Evolutionary conservation across 176 grass and related monocot genomes (phyloP).

Genomic region (Guadua angustifolia): DNA sequence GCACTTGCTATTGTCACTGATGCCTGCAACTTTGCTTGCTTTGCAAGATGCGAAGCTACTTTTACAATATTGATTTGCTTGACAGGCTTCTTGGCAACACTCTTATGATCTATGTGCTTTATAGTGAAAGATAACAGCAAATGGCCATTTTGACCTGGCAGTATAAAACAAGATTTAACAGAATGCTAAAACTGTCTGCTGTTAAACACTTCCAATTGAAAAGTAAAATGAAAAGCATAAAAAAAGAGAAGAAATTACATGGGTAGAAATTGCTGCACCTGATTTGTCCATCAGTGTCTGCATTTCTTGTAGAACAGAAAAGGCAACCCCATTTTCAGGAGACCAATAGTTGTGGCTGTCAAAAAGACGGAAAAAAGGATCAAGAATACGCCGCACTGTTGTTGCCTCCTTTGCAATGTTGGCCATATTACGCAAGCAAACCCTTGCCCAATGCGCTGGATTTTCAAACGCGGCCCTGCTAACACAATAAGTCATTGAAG

Average conservation of each 20-base stretch:
- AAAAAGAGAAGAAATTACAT: conserved; percentile 51
- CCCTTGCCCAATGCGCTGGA: conserved; percentile 76
- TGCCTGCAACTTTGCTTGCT: conserved; percentile 66
- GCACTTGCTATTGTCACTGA: conserved; percentile 75
- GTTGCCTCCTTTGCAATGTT: conserved; percentile 88
- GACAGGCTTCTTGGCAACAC: conserved; percentile 66
- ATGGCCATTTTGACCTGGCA: conserved; percentile 80
- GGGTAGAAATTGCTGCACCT: conserved; percentile 56
- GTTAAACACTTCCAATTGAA: conserved; percentile 5
- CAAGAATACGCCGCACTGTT: conserved; percentile 81
- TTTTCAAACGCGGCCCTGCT: conserved; percentile 70
- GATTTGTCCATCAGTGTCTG: conserved; percentile 78
- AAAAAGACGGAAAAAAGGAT: conserved; percentile 84
- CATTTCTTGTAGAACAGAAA: conserved; percentile 90
- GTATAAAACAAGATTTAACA: conserved; percentile 34
- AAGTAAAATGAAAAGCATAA: neutral
- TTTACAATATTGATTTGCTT: conserved; percentile 85
- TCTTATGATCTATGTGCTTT: conserved; percentile 91
- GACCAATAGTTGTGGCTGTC: conserved; percentile 82
- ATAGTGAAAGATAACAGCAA: conserved; percentile 86
- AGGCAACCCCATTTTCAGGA: conserved; percentile 76
- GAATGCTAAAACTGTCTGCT: conserved; percentile 12
- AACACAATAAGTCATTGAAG: conserved; percentile 43
- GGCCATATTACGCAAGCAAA: conserved; percentile 93
- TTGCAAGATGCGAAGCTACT: conserved; percentile 78